phyloP scores from a whole-genome alignment of 345 rosid species.

The Syzygium grande region DNA sequence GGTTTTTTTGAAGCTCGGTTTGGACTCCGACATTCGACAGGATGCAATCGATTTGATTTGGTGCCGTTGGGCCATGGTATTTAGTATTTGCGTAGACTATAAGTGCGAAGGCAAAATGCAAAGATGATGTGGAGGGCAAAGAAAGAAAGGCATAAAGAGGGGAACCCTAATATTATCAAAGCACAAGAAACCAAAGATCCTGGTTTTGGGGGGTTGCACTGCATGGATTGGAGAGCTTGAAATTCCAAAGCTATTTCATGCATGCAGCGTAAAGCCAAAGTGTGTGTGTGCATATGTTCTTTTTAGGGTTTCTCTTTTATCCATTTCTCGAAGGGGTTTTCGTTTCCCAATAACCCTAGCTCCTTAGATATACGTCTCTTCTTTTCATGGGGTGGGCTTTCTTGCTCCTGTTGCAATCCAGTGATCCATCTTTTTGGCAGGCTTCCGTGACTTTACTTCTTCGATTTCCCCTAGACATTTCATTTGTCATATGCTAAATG shows the following conservation, averaged over 20 bases:
- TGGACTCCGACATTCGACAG: neutral
- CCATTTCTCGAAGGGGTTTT: neutral
- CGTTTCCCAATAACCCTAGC: neutral
- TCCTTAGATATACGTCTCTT: neutral
- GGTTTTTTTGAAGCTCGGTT: neutral
- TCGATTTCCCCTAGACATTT: neutral
- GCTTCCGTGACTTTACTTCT: neutral
- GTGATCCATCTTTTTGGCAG: neutral
- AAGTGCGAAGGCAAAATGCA: neutral
- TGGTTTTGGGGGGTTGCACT: neutral
- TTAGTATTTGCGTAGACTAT: neutral
- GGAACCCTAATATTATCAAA: conserved; percentile 8
- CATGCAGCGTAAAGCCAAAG: conserved; percentile 2
- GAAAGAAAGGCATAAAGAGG: conserved; percentile 10
- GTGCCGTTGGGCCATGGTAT: accelerated
- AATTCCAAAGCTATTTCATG: conserved; percentile 15
- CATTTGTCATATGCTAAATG: neutral
- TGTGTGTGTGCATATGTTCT: neutral
- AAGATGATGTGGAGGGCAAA: neutral
- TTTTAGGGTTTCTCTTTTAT: neutral
- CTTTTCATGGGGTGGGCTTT: conserved; percentile 4
- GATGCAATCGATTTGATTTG: neutral
- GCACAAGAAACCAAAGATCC: conserved; percentile 25
- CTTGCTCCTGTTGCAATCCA: conserved; percentile 6
- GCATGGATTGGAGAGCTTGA: conserved; percentile 30